These are phyloP conservation scores for Talaromyces funiculosus DNA, from an alignment of 2,329 filamentous ascomycete species.

Conservation along the genomic window DNA sequence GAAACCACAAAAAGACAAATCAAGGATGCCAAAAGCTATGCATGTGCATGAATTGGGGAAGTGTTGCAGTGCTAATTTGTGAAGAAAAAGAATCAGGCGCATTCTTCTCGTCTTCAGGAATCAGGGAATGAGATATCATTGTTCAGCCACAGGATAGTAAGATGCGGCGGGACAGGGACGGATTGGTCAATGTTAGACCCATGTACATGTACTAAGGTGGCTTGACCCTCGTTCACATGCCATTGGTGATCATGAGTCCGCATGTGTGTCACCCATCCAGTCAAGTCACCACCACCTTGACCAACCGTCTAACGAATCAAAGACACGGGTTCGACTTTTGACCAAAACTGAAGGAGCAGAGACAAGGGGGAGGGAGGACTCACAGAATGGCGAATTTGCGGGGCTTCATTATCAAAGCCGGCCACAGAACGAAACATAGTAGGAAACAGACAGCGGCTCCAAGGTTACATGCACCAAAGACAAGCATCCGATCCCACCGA, in stretches of 20 bases:
- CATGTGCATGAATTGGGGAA: not conserved
- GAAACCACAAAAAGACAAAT: not conserved
- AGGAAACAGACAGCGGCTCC: slow-evolving; percentile 88
- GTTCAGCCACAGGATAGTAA: slow-evolving; percentile 9
- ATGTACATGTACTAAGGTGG: not conserved
- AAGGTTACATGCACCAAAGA: slow-evolving; percentile 87
- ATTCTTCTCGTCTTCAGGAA: not conserved
- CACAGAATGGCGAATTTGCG: slow-evolving; percentile 96
- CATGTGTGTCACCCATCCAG: slow-evolving; percentile 5
- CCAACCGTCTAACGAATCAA: not conserved
- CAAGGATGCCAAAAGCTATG: not conserved
- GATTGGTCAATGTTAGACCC: not conserved
- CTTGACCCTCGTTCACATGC: slow-evolving; percentile 12
- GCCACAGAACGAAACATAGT: slow-evolving; percentile 82
- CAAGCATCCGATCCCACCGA: slow-evolving; percentile 89
- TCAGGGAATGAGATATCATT: slow-evolving; percentile 1
- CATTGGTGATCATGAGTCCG: slow-evolving; percentile 2
- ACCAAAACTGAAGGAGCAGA: not conserved
- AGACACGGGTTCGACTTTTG: not conserved
- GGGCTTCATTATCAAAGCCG: slow-evolving; percentile 70
- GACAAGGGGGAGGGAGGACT: slow-evolving; percentile 48
- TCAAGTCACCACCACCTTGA: not conserved
- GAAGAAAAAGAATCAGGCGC: slow-evolving; percentile 5
- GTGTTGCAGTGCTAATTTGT: not conserved
- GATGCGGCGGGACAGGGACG: not conserved